Evolutionary conservation across 2,329 filamentous ascomycete species (phyloP).

Genomic region (Immersiporthe knoxdaviesiana): DNA sequence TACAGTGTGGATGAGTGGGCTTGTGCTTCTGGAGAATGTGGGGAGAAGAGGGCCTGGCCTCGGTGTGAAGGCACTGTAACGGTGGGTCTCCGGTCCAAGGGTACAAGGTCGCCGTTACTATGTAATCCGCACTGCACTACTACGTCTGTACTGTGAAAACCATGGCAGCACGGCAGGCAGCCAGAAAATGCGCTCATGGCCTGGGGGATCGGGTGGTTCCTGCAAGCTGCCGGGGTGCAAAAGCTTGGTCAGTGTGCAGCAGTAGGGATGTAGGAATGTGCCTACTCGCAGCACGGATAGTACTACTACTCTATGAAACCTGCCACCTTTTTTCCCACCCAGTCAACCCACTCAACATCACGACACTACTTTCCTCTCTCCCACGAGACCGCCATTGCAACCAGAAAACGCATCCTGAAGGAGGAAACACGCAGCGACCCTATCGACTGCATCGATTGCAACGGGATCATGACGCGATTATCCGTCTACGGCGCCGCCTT

Average conservation of each 20-base stretch:
- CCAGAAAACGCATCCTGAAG: background rate
- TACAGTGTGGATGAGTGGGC: background rate
- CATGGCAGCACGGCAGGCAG: slow-evolving; percentile 1
- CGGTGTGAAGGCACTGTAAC: background rate
- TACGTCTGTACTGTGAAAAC: background rate
- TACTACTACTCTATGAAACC: slow-evolving; percentile 15
- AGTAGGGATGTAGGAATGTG: no score
- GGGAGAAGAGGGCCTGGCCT: background rate
- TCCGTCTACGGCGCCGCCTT: slow-evolving; percentile 29
- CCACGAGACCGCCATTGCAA: background rate
- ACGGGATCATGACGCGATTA: slow-evolving; percentile 28
- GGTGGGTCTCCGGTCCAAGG: background rate
- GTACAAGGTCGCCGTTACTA: background rate
- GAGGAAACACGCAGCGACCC: slow-evolving; percentile 12
- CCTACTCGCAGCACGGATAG: background rate
- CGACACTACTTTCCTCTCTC: background rate
- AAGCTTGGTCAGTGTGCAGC: background rate
- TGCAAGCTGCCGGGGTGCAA: background rate
- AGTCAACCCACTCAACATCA: slow-evolving; percentile 20
- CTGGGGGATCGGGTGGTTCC: background rate
- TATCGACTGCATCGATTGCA: slow-evolving; percentile 17
- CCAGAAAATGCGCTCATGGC: background rate
- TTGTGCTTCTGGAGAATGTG: background rate
- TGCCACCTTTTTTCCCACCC: slow-evolving; percentile 24
- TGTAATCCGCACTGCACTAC: no score